Percentiles rank a stretch among this genome's conserved stretches.
These are phyloP conservation scores for Candida corydali DNA, from an alignment of 805 yeast genomes.

Conservation along the genomic window DNA sequence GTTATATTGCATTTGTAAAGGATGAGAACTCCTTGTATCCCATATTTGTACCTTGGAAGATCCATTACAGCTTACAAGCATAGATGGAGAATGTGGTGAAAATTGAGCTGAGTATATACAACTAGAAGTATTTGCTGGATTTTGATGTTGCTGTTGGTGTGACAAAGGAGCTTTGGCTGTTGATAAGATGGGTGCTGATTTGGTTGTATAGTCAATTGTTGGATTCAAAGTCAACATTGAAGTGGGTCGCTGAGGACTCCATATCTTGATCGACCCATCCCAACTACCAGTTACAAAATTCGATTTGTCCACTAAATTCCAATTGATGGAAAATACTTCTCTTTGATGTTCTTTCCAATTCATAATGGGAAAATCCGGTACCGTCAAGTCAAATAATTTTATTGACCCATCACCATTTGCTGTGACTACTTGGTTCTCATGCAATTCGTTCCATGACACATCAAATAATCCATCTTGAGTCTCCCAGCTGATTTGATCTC, in stretches of 20 bases:
- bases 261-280: constrained; percentile 85
- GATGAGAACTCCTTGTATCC: constrained; percentile 72
- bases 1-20: constrained; percentile 54
- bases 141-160: constrained; percentile 33
- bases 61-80: constrained; percentile 67
- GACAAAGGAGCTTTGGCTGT: constrained; percentile 26
- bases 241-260: constrained; percentile 60
- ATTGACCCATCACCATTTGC: constrained; percentile 91
- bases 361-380: constrained; percentile 66
- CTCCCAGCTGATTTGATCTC: constrained; percentile 57
- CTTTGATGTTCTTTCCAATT: constrained; percentile 73
- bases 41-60: constrained; percentile 73
- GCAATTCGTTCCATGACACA: constrained; percentile 83
- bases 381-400: constrained; percentile 72
- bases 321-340: constrained; percentile 69
- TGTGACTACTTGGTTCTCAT: constrained; percentile 78
- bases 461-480: constrained; percentile 94
- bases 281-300: constrained; percentile 78
- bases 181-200: constrained; percentile 19
- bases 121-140: constrained; percentile 35
- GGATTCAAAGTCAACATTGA: constrained; percentile 55
- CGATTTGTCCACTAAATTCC: constrained; percentile 68
- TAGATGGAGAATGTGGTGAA: constrained; percentile 79
- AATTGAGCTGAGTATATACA: constrained; percentile 79
- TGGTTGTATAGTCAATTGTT: constrained; percentile 20